phyloP scores from a whole-genome alignment of 495 filamentous ascomycete species.

The Podospora anserina region DNA sequence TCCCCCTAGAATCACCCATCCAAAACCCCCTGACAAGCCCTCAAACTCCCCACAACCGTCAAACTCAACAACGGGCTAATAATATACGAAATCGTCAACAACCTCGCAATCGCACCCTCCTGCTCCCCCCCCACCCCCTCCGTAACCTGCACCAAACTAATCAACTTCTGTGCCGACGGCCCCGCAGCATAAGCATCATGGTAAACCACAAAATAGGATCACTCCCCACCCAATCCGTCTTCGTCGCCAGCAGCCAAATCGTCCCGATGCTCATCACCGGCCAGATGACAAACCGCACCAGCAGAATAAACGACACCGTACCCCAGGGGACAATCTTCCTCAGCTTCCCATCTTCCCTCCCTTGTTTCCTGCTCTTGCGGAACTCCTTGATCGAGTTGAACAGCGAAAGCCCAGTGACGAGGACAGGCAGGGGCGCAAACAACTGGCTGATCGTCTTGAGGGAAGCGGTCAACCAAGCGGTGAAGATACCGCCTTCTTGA shows the following conservation, averaged over 20 bases:
- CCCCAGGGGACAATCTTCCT: slow-evolving; percentile 43
- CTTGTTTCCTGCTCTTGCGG: not conserved
- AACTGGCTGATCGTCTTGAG: slow-evolving; percentile 64
- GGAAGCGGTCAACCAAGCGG: slow-evolving; percentile 66
- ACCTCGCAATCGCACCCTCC: slow-evolving; percentile 68
- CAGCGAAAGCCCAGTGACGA: slow-evolving; percentile 70
- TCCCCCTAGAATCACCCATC: not conserved
- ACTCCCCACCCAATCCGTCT: slow-evolving; percentile 51
- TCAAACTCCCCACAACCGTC: slow-evolving; percentile 23
- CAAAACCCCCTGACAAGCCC: slow-evolving; percentile 22
- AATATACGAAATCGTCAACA: slow-evolving; percentile 49
- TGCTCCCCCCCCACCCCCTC: slow-evolving; percentile 50
- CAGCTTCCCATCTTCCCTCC: slow-evolving; percentile 13
- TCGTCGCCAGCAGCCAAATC: slow-evolving; percentile 60
- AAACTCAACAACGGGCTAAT: slow-evolving; percentile 23
- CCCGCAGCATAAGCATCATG: slow-evolving; percentile 75
- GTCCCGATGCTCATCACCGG: slow-evolving; percentile 50
- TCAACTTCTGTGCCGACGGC: slow-evolving; percentile 66
- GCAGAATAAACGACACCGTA: slow-evolving; percentile 52
- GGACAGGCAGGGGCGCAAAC: slow-evolving; percentile 68
- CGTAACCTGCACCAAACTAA: slow-evolving; percentile 63
- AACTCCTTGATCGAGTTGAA: slow-evolving; percentile 48
- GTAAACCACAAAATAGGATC: slow-evolving; percentile 76
- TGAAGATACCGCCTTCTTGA: slow-evolving; percentile 65
- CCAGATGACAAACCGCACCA: slow-evolving; percentile 30